Evolutionary conservation across 2,329 filamentous ascomycete genomes (phyloP).

Genomic region (Sordariomycetes sp.): DNA sequence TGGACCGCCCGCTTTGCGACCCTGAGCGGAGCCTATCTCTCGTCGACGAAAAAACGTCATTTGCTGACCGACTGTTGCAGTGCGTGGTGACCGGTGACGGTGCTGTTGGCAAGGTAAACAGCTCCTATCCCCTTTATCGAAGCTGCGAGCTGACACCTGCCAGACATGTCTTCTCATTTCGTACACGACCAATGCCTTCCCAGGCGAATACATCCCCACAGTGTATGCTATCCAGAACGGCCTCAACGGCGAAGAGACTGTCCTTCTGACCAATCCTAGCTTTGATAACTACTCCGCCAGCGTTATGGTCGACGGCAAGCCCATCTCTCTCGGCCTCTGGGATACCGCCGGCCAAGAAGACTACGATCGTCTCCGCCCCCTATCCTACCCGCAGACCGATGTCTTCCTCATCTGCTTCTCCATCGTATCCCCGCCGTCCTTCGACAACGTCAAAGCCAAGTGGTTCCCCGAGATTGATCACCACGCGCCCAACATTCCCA

Average conservation of each 20-base stretch:
- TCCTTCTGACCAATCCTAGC: constrained; percentile 31
- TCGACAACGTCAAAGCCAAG: constrained; percentile 99
- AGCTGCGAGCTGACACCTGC: constrained; percentile 17
- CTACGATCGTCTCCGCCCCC: constrained; percentile 87
- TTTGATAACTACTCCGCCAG: constrained; percentile 99
- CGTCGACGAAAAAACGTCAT: constrained; percentile 11
- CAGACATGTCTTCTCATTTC: constrained; percentile 98
- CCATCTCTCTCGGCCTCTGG: constrained; percentile 93
- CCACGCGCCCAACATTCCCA: constrained; percentile 88
- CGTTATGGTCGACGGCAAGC: constrained; percentile 98
- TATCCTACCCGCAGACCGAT: constrained; percentile 97
- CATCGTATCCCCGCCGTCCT: constrained; percentile 93
- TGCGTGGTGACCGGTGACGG: constrained; percentile 98
- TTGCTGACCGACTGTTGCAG: constrained; percentile 38
- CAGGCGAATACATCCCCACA: constrained; percentile 99
- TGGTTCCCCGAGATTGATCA: constrained; percentile 98
- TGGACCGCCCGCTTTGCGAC: no score
- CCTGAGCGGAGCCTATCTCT: no score
- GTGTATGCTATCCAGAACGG: constrained; percentile 51
- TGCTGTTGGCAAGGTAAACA: constrained; percentile 87
- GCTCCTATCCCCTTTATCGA: not conserved
- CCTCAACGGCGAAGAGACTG: constrained; percentile 3
- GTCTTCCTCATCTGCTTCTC: constrained; percentile 98
- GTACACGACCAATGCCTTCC: constrained; percentile 98
- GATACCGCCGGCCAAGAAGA: constrained; percentile 98